phyloP scores from a whole-genome alignment of 2,329 filamentous ascomycete genomes.

The Neopestalotiopsis clavispora region DNA sequence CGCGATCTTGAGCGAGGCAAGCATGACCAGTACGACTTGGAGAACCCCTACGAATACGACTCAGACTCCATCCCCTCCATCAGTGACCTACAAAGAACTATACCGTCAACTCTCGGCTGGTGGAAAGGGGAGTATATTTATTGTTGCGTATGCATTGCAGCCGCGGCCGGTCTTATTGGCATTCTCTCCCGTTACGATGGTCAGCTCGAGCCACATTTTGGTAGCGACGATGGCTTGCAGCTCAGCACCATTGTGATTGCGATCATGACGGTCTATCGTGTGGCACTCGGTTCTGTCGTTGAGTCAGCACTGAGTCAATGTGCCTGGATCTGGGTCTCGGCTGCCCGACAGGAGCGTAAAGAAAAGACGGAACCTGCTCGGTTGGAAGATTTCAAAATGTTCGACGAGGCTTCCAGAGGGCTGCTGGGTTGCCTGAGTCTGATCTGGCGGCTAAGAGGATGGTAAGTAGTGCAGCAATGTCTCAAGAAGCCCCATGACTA shows the following conservation, averaged over 20 bases:
- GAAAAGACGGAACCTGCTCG: conserved; percentile 34
- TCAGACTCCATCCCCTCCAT: conserved; percentile 24
- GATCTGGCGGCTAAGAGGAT: conserved; percentile 40
- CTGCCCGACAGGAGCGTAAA: conserved; percentile 36
- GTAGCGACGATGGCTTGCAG: conserved; percentile 28
- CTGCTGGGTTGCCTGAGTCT: conserved; percentile 40
- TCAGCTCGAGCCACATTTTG: conserved; percentile 34
- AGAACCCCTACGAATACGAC: conserved; percentile 1
- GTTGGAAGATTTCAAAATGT: conserved; percentile 44
- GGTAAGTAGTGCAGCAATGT: conserved; percentile 27
- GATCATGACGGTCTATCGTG: conserved; percentile 41
- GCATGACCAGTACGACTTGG: background rate
- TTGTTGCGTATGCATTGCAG: conserved; percentile 33
- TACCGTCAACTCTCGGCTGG: conserved; percentile 36
- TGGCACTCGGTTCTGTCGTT: conserved; percentile 40
- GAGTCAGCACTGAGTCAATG: conserved; percentile 42
- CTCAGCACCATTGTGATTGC: conserved; percentile 42
- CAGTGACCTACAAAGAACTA: conserved; percentile 26
- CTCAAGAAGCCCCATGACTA: conserved; percentile 1
- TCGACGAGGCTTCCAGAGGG: conserved; percentile 43
- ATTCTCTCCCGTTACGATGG: conserved; percentile 38
- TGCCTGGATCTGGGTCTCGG: conserved; percentile 46
- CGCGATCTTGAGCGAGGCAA: conserved; percentile 6
- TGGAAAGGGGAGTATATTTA: conserved; percentile 43
- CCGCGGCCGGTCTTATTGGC: conserved; percentile 32